Evolutionary conservation across 225 moss, liverwort and hornwort species (phyloP), one percentile per base, ranked within the genome.

Genomic region (Thuidium tamariscinum): DNA sequence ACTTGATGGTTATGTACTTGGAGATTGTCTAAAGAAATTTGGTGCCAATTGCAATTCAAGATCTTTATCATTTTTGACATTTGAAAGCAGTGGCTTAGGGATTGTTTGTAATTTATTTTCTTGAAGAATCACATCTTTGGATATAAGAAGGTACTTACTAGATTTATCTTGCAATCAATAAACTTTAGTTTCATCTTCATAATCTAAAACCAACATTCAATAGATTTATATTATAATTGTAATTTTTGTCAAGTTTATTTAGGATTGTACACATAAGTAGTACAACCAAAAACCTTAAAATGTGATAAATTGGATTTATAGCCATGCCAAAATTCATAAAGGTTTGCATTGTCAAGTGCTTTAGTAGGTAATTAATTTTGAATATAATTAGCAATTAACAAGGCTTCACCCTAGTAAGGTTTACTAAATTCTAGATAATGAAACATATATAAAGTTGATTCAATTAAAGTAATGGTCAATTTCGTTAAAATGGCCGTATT

Each of bases 41-140:
- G 19, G n/a, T 10, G n/a, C 65, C 44, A 5, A 65, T 34, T 0
- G 18, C 3, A 65, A n/a, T n/a, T 65, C 5, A 65, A 65, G 10
- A n/a, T n/a, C 5, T 19, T 0, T 65, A 19, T 3, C 3, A 1
- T n/a, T n/a, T 3, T 65, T 2, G 2, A n/a, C 1, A 64, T 0
- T 0, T 18, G 3, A 7, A 18, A 34, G 18, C n/a, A 34, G 64
- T 18, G 10, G 34, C 10, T 64, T 34, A 64, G 0, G n/a, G n/a
- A 1, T 34, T 18, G 9, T 32, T 0, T 44, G 1, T 32, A 17
- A 32, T 34, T 18, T 64, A 34, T 64, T 34, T 64, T 64, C 19
- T 34, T 64, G n/a, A 18, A 64, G n/a, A n/a, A 34, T 34, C 10
- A 64, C 10, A 4, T 64, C n/a, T 64, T 1, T 34, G 5, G 34